A percentile compares a stretch with the other conserved stretches of the same genome.
Evolutionary conservation across 164 flowering plant species (phyloP).

Genomic region (Protea cynaroides): DNA sequence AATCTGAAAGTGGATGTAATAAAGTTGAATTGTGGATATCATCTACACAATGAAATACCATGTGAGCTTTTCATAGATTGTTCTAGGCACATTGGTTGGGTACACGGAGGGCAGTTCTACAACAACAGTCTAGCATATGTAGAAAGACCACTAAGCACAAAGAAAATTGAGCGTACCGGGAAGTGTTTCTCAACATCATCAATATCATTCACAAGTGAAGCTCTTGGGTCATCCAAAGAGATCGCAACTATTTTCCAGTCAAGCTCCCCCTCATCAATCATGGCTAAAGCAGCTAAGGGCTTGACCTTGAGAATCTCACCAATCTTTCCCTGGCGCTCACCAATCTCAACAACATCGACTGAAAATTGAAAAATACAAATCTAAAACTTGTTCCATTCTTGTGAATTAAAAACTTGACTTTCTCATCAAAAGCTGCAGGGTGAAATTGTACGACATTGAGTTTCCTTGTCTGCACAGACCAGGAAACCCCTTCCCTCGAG

Average conservation of each 20-base stretch:
- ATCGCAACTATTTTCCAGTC: conserved; percentile 99
- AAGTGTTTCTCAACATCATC: conserved; percentile 94
- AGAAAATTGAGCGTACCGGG: conserved; percentile 46
- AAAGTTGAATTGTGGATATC: too few relatives aligned
- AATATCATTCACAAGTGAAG: conserved; percentile 84
- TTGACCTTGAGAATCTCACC: conserved; percentile 84
- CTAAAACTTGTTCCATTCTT: not conserved
- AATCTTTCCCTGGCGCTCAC: conserved; percentile 60
- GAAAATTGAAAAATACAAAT: conserved; percentile 12
- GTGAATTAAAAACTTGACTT: not conserved
- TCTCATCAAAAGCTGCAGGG: not conserved
- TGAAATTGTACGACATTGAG: not conserved
- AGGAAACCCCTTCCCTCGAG: too few relatives aligned
- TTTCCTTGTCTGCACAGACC: too few relatives aligned
- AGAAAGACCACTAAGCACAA: not conserved
- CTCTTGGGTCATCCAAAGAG: conserved; percentile 91
- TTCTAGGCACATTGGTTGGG: not conserved
- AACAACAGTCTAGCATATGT: not conserved
- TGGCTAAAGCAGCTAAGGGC: conserved; percentile 90
- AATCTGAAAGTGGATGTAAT: too few relatives aligned
- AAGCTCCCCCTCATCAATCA: conserved; percentile 99
- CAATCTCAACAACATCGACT: conserved; percentile 99
- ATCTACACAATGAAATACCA: too few relatives aligned
- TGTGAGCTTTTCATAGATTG: too few relatives aligned
- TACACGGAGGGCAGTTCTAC: not conserved